These are phyloP conservation scores for Terfezia claveryi DNA, from an alignment of 495 filamentous ascomycete genomes.

Conservation along the genomic window DNA sequence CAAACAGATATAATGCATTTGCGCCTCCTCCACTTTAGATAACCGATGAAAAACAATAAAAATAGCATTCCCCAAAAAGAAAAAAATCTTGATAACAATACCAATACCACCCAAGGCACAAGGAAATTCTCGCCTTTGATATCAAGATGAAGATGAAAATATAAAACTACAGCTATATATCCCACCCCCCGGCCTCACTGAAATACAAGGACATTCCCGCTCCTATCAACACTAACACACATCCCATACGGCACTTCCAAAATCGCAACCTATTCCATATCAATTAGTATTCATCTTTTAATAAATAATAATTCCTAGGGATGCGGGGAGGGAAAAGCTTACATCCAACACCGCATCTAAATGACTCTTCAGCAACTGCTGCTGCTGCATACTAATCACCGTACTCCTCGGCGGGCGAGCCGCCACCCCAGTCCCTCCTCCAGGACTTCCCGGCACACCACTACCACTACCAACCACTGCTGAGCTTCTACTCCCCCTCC, in stretches of 20 bases:
- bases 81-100: too few species aligned
- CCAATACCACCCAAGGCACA: too few species aligned
- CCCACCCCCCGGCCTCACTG: constrained; percentile 23
- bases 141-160: too few species aligned
- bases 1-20: neutral
- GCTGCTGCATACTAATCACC: constrained; percentile 75
- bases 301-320: neutral
- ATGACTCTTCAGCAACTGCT: constrained; percentile 65
- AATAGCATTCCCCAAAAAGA: too few species aligned
- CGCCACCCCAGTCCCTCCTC: constrained; percentile 11
- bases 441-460: constrained; percentile 20
- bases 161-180: neutral
- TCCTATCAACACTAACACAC: constrained; percentile 73
- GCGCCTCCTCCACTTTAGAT: neutral
- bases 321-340: constrained; percentile 1
- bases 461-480: constrained; percentile 8
- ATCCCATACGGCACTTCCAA: constrained; percentile 81
- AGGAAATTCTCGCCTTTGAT: too few species aligned
- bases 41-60: neutral
- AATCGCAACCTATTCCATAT: constrained; percentile 28
- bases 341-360: constrained; percentile 78
- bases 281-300: neutral
- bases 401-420: constrained; percentile 45
- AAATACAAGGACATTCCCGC: constrained; percentile 84
- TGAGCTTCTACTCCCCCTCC: constrained; percentile 12